Base-by-base conservation (phyloP, 352 stramenopile species). In the Phytophthora kernoviae region DNA sequence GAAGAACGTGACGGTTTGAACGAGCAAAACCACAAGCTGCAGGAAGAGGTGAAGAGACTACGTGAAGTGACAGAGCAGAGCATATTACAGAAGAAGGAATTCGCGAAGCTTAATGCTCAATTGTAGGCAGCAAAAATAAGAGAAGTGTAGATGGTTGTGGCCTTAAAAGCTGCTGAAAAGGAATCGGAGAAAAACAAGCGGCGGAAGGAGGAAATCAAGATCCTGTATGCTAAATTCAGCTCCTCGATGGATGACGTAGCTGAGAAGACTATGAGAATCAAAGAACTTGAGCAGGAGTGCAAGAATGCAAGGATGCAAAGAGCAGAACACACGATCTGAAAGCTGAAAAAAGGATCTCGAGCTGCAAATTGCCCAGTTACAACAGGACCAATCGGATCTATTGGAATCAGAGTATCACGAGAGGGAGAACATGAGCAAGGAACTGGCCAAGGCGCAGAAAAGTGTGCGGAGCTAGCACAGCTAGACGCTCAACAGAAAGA, bases 201-300 rank as follows among this genome's bases (percentile, higher is more conserved):
- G 24, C 42, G 47, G n/a, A 73, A 73, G 22, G 54, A 70, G 3
- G 68, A 77, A 27, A 54, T 77, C 21, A 52, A 73, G 24, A 73
- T 77, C 21, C 18, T 77, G 10, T 77, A 77, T 41, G 17, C 58
- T 2, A 70, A 70, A 41, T 77, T 77, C 57, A 70, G 68, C 32
- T 62, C 58, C 2, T 44, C 45, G 12, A 77, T 77, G 68, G 70
- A 72, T 41, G 45, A 62, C 1, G 68, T 69, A 12, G 70, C 44
- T 0, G 62, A 75, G 15, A 78, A 81, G 51, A 62, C 68, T 9
- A 79, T 72, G 58, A 61, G 66, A 50, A 42, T 86, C 18, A 63
- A 76, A 42, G 64, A 81, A 41, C 55, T 90, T 3, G 51, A 69
- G 20, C 34, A 59, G 6, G 22, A 81, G 21, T 27, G 11, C 37